Percentiles rank a stretch among this genome's conserved stretches.
These are phyloP conservation scores for Cryphonectria radicalis DNA, from an alignment of 2,329 filamentous ascomycete genomes.

Conservation along the genomic window DNA sequence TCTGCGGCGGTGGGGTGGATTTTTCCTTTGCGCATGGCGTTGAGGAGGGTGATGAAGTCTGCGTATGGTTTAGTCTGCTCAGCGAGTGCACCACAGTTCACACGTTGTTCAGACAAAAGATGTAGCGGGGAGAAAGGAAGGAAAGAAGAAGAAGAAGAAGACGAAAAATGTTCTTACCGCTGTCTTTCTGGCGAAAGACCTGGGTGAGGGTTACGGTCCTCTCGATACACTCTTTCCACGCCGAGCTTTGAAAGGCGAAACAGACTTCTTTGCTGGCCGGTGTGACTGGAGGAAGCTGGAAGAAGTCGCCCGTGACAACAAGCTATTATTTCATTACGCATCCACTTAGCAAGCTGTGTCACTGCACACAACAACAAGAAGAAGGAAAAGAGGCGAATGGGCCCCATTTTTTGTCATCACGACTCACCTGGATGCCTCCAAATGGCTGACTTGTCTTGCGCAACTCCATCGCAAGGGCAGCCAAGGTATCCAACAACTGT, in stretches of 20 bases:
- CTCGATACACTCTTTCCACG: slow-evolving; percentile 74
- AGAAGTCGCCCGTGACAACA: slow-evolving; percentile 78
- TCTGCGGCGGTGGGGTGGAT: slow-evolving; percentile 62
- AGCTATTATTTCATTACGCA: slow-evolving; percentile 47
- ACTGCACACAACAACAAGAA: background rate
- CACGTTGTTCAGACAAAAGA: too few relatives aligned
- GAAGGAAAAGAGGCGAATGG: background rate
- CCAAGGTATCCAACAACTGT: slow-evolving; percentile 76
- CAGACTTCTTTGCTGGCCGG: slow-evolving; percentile 62
- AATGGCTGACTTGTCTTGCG: slow-evolving; percentile 72
- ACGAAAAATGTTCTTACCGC: slow-evolving; percentile 7
- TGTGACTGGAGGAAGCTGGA: slow-evolving; percentile 76
- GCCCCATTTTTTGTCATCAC: background rate
- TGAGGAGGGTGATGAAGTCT: slow-evolving; percentile 71
- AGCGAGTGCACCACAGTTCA: background rate
- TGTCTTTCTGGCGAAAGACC: slow-evolving; percentile 75
- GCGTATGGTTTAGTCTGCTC: slow-evolving; percentile 38
- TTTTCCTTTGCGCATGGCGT: slow-evolving; percentile 74
- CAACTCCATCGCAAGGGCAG: slow-evolving; percentile 65
- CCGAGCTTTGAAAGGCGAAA: slow-evolving; percentile 73
- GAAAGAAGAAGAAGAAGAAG: too few relatives aligned
- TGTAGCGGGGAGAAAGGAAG: too few relatives aligned
- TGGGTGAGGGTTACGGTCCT: slow-evolving; percentile 75
- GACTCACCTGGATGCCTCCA: slow-evolving; percentile 64
- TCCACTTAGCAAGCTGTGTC: background rate